phyloP scores from a whole-genome alignment of 495 filamentous ascomycete species.

The Sabuloglossum arenarium region DNA sequence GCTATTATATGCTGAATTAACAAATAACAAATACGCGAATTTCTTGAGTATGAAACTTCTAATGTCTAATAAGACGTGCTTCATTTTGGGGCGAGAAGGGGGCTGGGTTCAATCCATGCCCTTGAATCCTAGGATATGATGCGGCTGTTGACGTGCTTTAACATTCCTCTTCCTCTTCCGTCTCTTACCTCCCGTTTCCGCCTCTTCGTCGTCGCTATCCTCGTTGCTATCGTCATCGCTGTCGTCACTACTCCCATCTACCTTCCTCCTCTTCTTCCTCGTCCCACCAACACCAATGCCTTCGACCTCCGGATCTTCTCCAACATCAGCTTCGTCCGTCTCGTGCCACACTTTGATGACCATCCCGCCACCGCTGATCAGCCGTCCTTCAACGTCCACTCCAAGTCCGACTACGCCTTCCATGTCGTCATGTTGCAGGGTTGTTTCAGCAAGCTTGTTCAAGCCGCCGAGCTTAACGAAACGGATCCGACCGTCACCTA shows the following conservation, averaged over 20 bases:
- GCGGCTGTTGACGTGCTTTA: constrained; percentile 28
- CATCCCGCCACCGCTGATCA: constrained; percentile 71
- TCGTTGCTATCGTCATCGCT: constrained; percentile 19
- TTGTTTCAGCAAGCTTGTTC: constrained; percentile 34
- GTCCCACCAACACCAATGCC: constrained; percentile 22
- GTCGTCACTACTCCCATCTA: constrained; percentile 23
- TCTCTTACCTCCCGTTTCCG: constrained; percentile 25
- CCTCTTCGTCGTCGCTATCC: constrained; percentile 18
- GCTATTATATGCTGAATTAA: too few relatives aligned
- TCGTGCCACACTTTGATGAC: constrained; percentile 66
- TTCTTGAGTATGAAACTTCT: too few relatives aligned
- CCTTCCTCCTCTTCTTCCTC: constrained; percentile 15
- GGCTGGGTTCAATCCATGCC: constrained; percentile 37
- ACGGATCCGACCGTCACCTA: constrained; percentile 46
- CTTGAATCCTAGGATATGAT: constrained; percentile 32
- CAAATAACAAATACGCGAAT: too few relatives aligned
- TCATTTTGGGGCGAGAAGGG: background rate
- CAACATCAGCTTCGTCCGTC: constrained; percentile 21
- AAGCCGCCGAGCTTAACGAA: constrained; percentile 29
- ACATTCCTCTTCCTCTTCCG: constrained; percentile 36
- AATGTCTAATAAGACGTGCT: too few relatives aligned
- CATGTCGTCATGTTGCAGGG: constrained; percentile 56
- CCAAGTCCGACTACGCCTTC: constrained; percentile 60
- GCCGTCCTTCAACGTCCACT: constrained; percentile 62
- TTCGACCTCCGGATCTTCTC: constrained; percentile 10